These are phyloP conservation scores for Cercospora nicotianae DNA, from an alignment of 2,329 filamentous ascomycete genomes.

Conservation along the genomic window DNA sequence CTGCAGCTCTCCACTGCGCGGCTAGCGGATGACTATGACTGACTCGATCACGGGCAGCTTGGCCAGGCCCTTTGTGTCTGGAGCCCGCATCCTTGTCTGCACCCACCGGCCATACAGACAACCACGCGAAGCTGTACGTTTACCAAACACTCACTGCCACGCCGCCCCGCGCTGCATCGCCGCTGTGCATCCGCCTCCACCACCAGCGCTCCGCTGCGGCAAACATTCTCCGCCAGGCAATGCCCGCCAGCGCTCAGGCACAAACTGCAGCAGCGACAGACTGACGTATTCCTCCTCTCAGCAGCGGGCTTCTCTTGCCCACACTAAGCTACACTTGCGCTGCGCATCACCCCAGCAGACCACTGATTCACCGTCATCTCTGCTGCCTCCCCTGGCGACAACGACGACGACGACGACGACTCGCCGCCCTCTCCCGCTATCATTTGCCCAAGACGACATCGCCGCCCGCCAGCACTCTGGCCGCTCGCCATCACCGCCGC, in stretches of 20 bases:
- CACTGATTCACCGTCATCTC: background rate
- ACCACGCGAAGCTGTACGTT: background rate
- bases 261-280: background rate
- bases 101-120: background rate
- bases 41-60: background rate
- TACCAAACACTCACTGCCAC: background rate
- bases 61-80: conserved; percentile 1
- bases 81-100: background rate
- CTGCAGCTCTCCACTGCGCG: background rate
- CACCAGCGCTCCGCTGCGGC: background rate
- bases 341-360: background rate
- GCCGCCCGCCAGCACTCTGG: conserved; percentile 12
- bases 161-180: background rate
- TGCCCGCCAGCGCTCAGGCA: background rate
- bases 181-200: background rate
- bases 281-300: conserved; percentile 1
- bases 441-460: conserved; percentile 5
- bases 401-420: background rate
- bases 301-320: conserved; percentile 1
- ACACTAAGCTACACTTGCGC: background rate
- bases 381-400: background rate
- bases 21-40: background rate
- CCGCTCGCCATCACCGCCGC: conserved; percentile 6
- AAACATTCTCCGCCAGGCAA: background rate
- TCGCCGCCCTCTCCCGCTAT: background rate